Percentiles rank a stretch among this genome's conserved stretches.
phyloP scores from a whole-genome alignment of 768 basidiomycete species.

The Tylopilus balloui region DNA sequence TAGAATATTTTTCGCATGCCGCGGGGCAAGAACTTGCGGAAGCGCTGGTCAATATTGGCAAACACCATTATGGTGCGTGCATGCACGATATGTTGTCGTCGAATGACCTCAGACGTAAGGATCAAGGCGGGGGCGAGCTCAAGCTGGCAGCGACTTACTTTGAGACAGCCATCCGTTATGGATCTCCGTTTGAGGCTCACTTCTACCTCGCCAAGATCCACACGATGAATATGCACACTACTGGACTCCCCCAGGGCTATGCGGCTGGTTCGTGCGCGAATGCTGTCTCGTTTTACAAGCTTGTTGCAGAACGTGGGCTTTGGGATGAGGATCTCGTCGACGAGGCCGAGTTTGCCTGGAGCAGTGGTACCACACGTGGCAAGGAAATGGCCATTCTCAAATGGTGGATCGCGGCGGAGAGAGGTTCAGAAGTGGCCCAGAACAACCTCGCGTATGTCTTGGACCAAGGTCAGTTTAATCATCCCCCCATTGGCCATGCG shows the following conservation, averaged over 20 bases:
- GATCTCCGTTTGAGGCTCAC: slow-evolving; percentile 92
- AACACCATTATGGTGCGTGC: slow-evolving; percentile 59
- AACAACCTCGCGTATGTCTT: slow-evolving; percentile 91
- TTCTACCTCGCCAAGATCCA: slow-evolving; percentile 90
- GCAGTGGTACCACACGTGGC: slow-evolving; percentile 61
- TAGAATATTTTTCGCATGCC: slow-evolving; percentile 67
- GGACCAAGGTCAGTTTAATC: slow-evolving; percentile 68
- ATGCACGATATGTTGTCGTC: neutral
- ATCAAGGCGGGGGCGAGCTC: slow-evolving; percentile 64
- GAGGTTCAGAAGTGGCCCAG: slow-evolving; percentile 88
- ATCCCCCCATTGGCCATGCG: slow-evolving; percentile 30
- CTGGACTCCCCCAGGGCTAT: slow-evolving; percentile 42
- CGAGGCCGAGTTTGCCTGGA: slow-evolving; percentile 78
- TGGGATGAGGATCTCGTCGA: slow-evolving; percentile 77
- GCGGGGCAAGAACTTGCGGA: slow-evolving; percentile 88
- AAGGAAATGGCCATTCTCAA: slow-evolving; percentile 82
- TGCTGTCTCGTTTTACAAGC: slow-evolving; percentile 90
- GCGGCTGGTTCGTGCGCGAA: slow-evolving; percentile 78
- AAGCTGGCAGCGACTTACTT: slow-evolving; percentile 66
- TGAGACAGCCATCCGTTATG: slow-evolving; percentile 78
- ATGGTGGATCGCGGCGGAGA: slow-evolving; percentile 94
- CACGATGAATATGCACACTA: slow-evolving; percentile 45
- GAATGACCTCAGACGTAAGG: neutral
- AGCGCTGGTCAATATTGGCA: slow-evolving; percentile 87
- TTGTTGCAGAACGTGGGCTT: slow-evolving; percentile 87